Percentiles rank a stretch among this genome's conserved stretches.
Conservation (phyloP, 73 alveolate genomes). For the Diophrys appendiculata region DNA sequence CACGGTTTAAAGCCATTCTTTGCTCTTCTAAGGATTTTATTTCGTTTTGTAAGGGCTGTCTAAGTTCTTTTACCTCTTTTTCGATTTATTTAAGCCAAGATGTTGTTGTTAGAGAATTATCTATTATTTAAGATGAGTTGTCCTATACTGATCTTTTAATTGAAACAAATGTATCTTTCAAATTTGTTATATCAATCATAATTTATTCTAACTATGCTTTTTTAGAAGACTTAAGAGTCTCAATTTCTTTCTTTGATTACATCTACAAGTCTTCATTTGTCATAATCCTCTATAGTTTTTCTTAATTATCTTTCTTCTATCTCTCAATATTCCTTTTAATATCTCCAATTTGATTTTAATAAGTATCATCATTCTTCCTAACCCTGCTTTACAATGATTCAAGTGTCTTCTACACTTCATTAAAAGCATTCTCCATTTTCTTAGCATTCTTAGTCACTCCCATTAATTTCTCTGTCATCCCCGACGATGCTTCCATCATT, state of each 20-base stretch:
- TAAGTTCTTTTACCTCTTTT: neutral
- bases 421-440: neutral
- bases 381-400: neutral
- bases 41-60: neutral
- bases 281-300: neutral
- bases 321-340: neutral
- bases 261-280: neutral
- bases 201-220: neutral
- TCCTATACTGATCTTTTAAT: neutral
- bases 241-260: neutral
- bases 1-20: neutral
- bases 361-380: neutral
- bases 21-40: neutral
- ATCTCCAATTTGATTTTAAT: neutral
- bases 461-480: neutral
- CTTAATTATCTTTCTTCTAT: neutral
- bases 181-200: neutral
- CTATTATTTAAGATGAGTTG: neutral
- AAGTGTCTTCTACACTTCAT: neutral
- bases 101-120: neutral
- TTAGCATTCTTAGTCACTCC: neutral
- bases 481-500: neutral
- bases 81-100: neutral
- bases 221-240: neutral
- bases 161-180: neutral